These are phyloP conservation scores for Leucogyrophana mollusca DNA, from an alignment of 768 basidiomycete genomes.

Conservation along the genomic window DNA sequence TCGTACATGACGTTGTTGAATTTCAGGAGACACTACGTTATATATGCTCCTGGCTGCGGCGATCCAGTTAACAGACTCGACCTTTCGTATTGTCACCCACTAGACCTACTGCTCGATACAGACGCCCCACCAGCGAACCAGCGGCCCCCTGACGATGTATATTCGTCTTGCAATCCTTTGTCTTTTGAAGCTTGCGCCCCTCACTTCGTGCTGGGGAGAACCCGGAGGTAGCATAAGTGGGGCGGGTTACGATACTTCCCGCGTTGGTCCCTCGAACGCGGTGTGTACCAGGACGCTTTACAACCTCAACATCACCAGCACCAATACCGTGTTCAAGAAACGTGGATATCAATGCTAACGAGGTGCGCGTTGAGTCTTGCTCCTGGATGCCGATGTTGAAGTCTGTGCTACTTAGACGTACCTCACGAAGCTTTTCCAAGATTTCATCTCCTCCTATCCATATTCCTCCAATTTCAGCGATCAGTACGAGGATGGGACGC, in stretches of 20 bases:
- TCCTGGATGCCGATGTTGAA: neutral
- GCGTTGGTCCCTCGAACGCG: constrained; percentile 11
- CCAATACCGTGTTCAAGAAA: constrained; percentile 9
- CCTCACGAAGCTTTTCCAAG: constrained; percentile 8
- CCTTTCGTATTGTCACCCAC: too few relatives aligned
- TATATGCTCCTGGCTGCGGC: too few relatives aligned
- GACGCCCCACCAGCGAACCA: too few relatives aligned
- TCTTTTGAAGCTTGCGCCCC: too few relatives aligned
- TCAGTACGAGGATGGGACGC: constrained; percentile 6
- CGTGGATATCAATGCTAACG: constrained; percentile 8
- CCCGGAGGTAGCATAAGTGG: too few relatives aligned
- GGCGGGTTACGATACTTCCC: constrained; percentile 7
- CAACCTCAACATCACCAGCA: constrained; percentile 7
- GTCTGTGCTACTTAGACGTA: constrained; percentile 1
- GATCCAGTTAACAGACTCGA: too few relatives aligned
- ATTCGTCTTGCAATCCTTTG: too few relatives aligned
- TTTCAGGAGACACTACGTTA: too few relatives aligned
- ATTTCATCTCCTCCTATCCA: neutral
- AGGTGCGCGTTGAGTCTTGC: neutral
- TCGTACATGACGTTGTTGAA: too few relatives aligned
- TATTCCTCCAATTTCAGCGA: constrained; percentile 7
- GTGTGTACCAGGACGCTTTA: constrained; percentile 6
- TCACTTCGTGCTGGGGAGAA: too few relatives aligned
- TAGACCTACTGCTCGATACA: too few relatives aligned
- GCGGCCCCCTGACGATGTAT: too few relatives aligned